These are phyloP conservation scores for Glycine latifolia DNA, from an alignment of 306 rosid genomes.

Conservation along the genomic window DNA sequence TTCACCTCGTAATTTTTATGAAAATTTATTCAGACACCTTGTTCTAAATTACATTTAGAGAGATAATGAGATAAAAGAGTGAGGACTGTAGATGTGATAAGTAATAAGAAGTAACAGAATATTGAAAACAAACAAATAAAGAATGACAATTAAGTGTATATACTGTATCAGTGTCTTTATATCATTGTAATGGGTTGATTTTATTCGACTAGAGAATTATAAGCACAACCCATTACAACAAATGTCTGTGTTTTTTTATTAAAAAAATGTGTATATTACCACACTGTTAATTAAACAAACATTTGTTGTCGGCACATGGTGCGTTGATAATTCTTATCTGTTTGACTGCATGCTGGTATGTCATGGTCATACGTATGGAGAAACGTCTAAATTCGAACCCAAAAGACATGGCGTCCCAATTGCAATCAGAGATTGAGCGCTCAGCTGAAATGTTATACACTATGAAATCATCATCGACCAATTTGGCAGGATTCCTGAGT, in stretches of 20 bases:
- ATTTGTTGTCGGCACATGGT: conserved; percentile 42
- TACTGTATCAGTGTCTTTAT: no score
- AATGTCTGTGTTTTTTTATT: no score
- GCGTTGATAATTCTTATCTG: conserved; percentile 26
- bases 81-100: no score
- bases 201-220: no score
- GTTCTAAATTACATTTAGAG: no score
- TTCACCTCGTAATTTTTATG: not conserved
- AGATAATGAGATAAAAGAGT: no score
- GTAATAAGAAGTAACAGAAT: no score
- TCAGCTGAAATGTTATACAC: conserved; percentile 2
- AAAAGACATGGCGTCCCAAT: conserved; percentile 5
- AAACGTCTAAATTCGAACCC: conserved; percentile 30
- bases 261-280: not conserved
- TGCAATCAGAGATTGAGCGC: conserved; percentile 41
- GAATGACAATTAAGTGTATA: not conserved
- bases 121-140: no score
- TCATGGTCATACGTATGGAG: conserved; percentile 17
- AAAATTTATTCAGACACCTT: not conserved
- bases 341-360: conserved; percentile 48
- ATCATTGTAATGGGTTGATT: no score
- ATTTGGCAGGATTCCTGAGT: conserved; percentile 40
- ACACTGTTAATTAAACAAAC: not conserved
- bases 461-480: conserved; percentile 45
- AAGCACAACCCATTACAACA: no score